Conservation (phyloP, 2,329 filamentous ascomycete species). For the Colletotrichum ledebouriae region DNA sequence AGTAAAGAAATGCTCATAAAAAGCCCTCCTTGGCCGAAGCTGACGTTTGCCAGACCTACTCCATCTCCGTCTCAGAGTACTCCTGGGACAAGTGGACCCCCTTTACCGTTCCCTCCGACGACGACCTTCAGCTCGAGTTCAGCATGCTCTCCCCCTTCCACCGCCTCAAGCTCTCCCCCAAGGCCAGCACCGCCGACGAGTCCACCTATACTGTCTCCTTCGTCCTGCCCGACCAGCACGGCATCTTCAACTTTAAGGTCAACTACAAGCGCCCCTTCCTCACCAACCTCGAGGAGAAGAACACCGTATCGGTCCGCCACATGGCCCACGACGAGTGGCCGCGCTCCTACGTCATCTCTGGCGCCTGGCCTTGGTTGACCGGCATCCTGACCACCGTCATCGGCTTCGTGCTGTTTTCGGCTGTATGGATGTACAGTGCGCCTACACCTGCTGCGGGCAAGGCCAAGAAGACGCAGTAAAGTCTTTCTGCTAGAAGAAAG, state of each 20-base stretch:
- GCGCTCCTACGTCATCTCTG: slow-evolving; percentile 88
- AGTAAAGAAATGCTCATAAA: slow-evolving; percentile 56
- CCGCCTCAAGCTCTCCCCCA: slow-evolving; percentile 78
- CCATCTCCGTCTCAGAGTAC: slow-evolving; percentile 91
- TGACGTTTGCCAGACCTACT: slow-evolving; percentile 74
- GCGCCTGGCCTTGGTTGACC: slow-evolving; percentile 93
- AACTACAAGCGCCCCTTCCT: slow-evolving; percentile 98
- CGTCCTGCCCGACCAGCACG: slow-evolving; percentile 93
- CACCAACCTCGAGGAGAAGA: slow-evolving; percentile 91
- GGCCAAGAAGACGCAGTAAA: slow-evolving; percentile 64
- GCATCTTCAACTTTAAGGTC: slow-evolving; percentile 98
- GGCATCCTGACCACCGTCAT: slow-evolving; percentile 87
- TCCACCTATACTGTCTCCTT: slow-evolving; percentile 83
- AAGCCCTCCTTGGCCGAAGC: background rate
- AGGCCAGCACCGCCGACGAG: slow-evolving; percentile 71
- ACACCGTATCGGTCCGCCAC: slow-evolving; percentile 93
- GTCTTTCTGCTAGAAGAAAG: background rate
- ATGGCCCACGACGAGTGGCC: slow-evolving; percentile 98
- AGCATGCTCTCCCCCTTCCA: slow-evolving; percentile 99
- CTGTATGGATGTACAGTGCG: slow-evolving; percentile 84
- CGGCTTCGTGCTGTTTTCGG: slow-evolving; percentile 88
- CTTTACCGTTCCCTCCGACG: slow-evolving; percentile 76
- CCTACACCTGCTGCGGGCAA: slow-evolving; percentile 54
- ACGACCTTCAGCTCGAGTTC: slow-evolving; percentile 93
- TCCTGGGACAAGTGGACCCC: slow-evolving; percentile 79